Percentiles rank a stretch among this genome's conserved stretches.
phyloP scores from a whole-genome alignment of 2,329 filamentous ascomycete species.

The Fusarium domesticum region DNA sequence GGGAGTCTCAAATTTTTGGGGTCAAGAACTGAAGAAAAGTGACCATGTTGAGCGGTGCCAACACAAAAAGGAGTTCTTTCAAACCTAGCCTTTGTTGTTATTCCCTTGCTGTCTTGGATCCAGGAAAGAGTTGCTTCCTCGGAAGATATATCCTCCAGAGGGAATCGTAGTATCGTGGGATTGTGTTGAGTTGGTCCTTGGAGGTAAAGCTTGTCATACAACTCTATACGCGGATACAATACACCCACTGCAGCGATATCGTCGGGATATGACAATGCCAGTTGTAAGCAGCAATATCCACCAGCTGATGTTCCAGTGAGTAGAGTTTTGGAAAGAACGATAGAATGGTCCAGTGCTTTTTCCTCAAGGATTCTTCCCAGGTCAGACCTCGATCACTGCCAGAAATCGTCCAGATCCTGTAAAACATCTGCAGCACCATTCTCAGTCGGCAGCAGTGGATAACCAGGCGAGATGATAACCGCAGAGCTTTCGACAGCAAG shows the following conservation, averaged over 20 bases:
- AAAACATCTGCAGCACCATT: constrained; percentile 27
- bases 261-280: constrained; percentile 22
- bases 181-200: constrained; percentile 8
- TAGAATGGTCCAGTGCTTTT: constrained; percentile 2
- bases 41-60: constrained; percentile 7
- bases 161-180: constrained; percentile 10
- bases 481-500: constrained; percentile 25
- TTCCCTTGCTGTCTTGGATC: constrained; percentile 12
- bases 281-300: constrained; percentile 23
- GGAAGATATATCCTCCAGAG: constrained; percentile 8
- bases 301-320: constrained; percentile 24
- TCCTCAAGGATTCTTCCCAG: constrained; percentile 4
- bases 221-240: constrained; percentile 23
- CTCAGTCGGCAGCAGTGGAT: constrained; percentile 23
- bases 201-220: constrained; percentile 15
- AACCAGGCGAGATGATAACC: constrained; percentile 27
- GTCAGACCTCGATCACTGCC: constrained; percentile 21
- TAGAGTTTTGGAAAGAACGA: constrained; percentile 16
- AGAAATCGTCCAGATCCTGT: constrained; percentile 28
- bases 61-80: constrained; percentile 11
- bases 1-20: constrained; percentile 3
- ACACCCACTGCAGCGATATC: constrained; percentile 17
- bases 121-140: constrained; percentile 14
- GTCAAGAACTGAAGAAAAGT: constrained; percentile 18
- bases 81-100: constrained; percentile 9